Evolutionary conservation across 2,329 filamentous ascomycete genomes (phyloP), one percentile per base, ranked within the genome.

Genomic region (Colletotrichum musicola): DNA sequence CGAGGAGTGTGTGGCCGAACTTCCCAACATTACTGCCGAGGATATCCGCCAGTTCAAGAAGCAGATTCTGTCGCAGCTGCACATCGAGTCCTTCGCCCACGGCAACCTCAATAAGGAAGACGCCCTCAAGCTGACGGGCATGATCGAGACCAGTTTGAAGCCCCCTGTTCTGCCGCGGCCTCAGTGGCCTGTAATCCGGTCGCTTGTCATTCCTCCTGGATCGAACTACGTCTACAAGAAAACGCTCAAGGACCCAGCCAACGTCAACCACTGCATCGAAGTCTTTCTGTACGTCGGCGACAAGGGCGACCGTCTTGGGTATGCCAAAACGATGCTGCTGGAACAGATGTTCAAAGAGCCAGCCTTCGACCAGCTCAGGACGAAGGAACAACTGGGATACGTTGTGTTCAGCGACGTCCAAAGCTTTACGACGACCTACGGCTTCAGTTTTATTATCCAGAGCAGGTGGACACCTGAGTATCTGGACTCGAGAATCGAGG

Each of bases 371-470:
- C 94, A 97, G 78, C 86, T 99, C 7, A 90, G 96, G 57, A 98
- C 96, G 50, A 98, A 98, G 80, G 95, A 99, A 79, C 95, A 99
- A 81, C 90, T 99, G 6, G 96, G 96, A 13, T 99, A 99, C 74
- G 93, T 99, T 61, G 95, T 99, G 0, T 97, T 95, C 80, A 95
- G 93, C 56, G 93, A 93, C 27, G 85, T 90, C 13, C 86, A 91
- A 46, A 87, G 88, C 60, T 89, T 92, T 63, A 83, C 89, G n/a
- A 94, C 92, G 0, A 95, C 92, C 0, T 91, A 93, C 74, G 93
- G 93, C 1, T 96, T 96, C 80, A 89, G 95, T 6, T 92, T 99
- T 71, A 88, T 98, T 70, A 94, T 99, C 35, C 96, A 99, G 82
- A 97, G 94, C 77, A 95, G 98, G 81, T 92, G 92, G 77, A 90